Evolutionary conservation across 2,329 filamentous ascomycete genomes (phyloP).

Genomic region (Exophiala mesophila): DNA sequence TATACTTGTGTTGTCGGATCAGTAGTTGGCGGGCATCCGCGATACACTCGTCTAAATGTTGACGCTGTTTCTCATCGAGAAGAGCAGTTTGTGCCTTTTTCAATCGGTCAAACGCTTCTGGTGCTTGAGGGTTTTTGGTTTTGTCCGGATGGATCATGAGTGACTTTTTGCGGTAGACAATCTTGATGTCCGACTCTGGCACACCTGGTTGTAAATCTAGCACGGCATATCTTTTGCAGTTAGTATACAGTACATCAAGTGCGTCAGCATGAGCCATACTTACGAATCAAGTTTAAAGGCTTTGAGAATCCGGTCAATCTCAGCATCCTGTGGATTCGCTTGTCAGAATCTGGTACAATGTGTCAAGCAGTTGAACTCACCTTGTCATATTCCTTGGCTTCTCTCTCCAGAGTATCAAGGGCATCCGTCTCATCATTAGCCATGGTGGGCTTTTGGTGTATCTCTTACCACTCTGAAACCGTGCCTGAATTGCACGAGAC

Average conservation of each 20-base stretch:
- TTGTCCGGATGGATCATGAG: slow-evolving; percentile 98
- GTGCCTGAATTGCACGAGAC: no score
- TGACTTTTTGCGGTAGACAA: slow-evolving; percentile 93
- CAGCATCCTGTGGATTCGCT: slow-evolving; percentile 63
- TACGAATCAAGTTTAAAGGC: slow-evolving; percentile 77
- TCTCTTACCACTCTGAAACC: slow-evolving; percentile 23
- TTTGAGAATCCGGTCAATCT: slow-evolving; percentile 89
- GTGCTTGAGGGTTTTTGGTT: slow-evolving; percentile 81
- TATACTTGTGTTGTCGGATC: slow-evolving; percentile 92
- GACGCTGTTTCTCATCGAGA: slow-evolving; percentile 89
- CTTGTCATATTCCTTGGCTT: slow-evolving; percentile 89
- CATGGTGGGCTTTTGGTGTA: slow-evolving; percentile 35
- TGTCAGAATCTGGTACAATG: neutral
- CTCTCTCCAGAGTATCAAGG: slow-evolving; percentile 73
- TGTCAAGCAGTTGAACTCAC: slow-evolving; percentile 41
- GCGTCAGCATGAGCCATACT: slow-evolving; percentile 27
- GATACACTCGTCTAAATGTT: slow-evolving; percentile 85
- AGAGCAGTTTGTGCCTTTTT: slow-evolving; percentile 91
- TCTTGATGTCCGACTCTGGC: slow-evolving; percentile 92
- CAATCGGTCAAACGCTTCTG: slow-evolving; percentile 92
- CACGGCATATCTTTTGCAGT: slow-evolving; percentile 68
- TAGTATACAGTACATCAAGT: slow-evolving; percentile 7
- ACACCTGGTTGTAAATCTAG: slow-evolving; percentile 94
- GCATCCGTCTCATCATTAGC: slow-evolving; percentile 66
- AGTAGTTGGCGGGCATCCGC: slow-evolving; percentile 92